phyloP scores from a whole-genome alignment of 345 rosid species.

The Euphorbia tirucalli region DNA sequence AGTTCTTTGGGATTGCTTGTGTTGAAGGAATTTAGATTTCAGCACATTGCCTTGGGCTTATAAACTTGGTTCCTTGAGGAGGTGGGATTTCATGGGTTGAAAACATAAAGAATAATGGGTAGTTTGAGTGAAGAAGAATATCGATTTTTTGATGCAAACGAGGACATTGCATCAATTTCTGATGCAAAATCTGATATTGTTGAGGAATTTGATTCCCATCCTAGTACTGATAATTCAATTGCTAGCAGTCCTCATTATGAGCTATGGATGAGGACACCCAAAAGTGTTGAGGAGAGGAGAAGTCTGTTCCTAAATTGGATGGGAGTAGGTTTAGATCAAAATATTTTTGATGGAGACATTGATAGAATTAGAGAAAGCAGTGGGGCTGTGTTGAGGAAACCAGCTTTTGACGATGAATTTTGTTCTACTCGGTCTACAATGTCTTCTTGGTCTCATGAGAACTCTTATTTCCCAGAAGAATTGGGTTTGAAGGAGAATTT shows the following conservation, averaged over 20 bases:
- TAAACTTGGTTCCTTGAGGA: constrained; percentile 42
- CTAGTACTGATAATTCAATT: constrained; percentile 17
- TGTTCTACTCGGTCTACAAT: constrained; percentile 43
- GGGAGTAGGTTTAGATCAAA: constrained; percentile 35
- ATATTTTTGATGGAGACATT: constrained; percentile 27
- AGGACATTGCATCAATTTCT: constrained; percentile 47
- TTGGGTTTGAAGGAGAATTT: constrained; percentile 30
- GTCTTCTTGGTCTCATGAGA: constrained; percentile 40
- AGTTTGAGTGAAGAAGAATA: constrained; percentile 55
- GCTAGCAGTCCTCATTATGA: constrained; percentile 41
- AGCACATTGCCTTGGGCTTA: constrained; percentile 38
- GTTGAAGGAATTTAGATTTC: constrained; percentile 42
- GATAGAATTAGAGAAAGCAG: constrained; percentile 40
- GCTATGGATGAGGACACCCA: constrained; percentile 62
- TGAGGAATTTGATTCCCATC: constrained; percentile 29
- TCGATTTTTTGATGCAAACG: constrained; percentile 70
- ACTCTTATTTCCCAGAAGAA: constrained; percentile 38
- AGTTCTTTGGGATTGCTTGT: constrained; percentile 52
- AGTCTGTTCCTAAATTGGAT: constrained; percentile 60
- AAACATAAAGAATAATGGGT: constrained; percentile 48
- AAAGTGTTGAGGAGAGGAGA: constrained; percentile 57
- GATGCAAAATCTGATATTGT: constrained; percentile 26
- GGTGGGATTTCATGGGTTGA: constrained; percentile 72
- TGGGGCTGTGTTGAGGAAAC: constrained; percentile 50
- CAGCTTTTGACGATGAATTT: constrained; percentile 44